Conservation (phyloP, 371 early-diverging fungal species). For the Zychaea mexicana region DNA sequence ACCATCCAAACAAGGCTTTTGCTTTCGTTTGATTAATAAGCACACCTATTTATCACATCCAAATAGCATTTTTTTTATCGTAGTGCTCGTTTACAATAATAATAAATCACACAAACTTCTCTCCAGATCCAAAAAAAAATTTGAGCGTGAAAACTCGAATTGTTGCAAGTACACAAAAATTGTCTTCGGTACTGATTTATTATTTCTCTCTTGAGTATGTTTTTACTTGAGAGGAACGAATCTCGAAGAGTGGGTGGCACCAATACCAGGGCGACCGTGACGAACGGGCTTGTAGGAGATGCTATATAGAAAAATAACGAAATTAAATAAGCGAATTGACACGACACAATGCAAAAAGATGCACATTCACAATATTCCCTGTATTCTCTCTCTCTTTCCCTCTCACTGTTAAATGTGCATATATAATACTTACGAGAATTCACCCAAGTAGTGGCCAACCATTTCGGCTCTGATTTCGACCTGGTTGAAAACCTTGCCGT, state of each 20-base stretch:
- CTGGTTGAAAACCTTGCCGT: slow-evolving; percentile 99
- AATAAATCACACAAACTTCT: too few relatives aligned
- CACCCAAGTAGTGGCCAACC: slow-evolving; percentile 98
- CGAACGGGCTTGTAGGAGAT: slow-evolving; percentile 98
- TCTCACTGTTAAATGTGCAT: not conserved
- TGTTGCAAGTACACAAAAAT: slow-evolving; percentile 1
- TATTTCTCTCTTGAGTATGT: not conserved
- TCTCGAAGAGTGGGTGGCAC: slow-evolving; percentile 97
- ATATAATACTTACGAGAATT: slow-evolving; percentile 66
- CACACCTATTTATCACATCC: not conserved
- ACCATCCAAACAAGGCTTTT: slow-evolving; percentile 23
- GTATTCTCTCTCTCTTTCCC: too few relatives aligned
- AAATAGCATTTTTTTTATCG: too few relatives aligned
- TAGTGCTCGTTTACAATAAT: too few relatives aligned
- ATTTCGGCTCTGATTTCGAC: slow-evolving; percentile 99
- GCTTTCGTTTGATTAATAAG: slow-evolving; percentile 6
- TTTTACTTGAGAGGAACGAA: slow-evolving; percentile 85
- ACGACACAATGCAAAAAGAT: not conserved
- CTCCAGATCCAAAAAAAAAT: too few relatives aligned
- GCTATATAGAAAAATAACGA: slow-evolving; percentile 9
- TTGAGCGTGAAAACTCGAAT: too few relatives aligned
- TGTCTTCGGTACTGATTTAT: not conserved
- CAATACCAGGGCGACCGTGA: slow-evolving; percentile 99
- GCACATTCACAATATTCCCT: too few relatives aligned
- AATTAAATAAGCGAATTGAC: not conserved